Percentiles rank a stretch among this genome's conserved stretches.
Evolutionary conservation across 352 stramenopile genomes (phyloP).

Genomic region (Globisporangium apiculatum): DNA sequence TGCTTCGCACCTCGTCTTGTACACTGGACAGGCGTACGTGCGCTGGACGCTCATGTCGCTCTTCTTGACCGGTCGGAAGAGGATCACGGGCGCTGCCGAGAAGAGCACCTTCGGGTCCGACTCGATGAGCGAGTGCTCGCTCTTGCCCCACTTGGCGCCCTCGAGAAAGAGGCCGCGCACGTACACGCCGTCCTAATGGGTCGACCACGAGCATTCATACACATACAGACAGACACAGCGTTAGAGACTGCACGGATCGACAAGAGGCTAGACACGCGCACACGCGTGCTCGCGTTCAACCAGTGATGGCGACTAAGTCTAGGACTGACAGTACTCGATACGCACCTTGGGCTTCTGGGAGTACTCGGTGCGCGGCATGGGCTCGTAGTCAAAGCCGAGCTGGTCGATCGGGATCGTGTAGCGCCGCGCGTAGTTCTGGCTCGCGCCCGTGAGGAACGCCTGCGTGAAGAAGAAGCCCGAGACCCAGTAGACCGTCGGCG

Average conservation of each 20-base stretch:
- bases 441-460: conserved; percentile 92
- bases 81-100: conserved; percentile 71
- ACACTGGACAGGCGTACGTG: conserved; percentile 91
- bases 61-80: conserved; percentile 79
- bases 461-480: conserved; percentile 96
- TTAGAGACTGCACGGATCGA: not conserved
- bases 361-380: conserved; percentile 74
- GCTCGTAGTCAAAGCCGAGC: conserved; percentile 73
- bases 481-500: conserved; percentile 91
- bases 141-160: conserved; percentile 84
- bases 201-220: not conserved
- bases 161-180: conserved; percentile 86
- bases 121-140: conserved; percentile 57
- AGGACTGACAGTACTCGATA: too few relatives aligned
- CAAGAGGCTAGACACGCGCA: too few relatives aligned
- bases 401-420: conserved; percentile 91
- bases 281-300: too few relatives aligned
- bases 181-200: conserved; percentile 74
- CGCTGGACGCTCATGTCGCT: conserved; percentile 53
- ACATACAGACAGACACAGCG: conserved; percentile 1
- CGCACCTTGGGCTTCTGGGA: conserved; percentile 56
- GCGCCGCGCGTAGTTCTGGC: conserved; percentile 92
- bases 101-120: conserved; percentile 88
- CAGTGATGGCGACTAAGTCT: too few relatives aligned
- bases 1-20: conserved; percentile 81